Evolutionary conservation across 2,329 filamentous ascomycete genomes (phyloP), one percentile per base, ranked within the genome.

Genomic region (Teratosphaeria zuluensis): DNA sequence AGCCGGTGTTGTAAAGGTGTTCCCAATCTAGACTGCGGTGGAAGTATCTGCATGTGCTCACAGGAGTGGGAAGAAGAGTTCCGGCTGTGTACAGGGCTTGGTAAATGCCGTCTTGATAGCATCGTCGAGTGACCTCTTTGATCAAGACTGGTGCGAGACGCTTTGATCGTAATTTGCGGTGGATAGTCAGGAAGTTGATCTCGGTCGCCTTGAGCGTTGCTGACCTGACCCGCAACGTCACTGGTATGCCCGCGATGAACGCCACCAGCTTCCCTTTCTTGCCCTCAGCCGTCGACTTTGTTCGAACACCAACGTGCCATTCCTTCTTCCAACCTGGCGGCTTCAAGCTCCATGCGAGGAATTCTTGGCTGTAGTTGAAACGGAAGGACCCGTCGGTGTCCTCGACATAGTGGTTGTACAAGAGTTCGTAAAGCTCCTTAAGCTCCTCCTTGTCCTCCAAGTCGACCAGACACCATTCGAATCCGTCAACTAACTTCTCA

Each of bases 111-210:
- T 88, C 81, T 54, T 91, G 76, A 74, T 97, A 95, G 79, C 90
- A 95, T 63, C 91, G 84, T 54, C 94, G 87, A 4, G 94, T 99
- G 67, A 99, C 90, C 73, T 99, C 94, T 75, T 96, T 96, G 79
- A 99, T 99, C 56, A 99, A 84, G 1, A 97, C 88, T 0, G 94
- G 94, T 0, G 94, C 86, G 51, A 99, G 84, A 57, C 94, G 87
- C 79, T 97, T 96, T 59, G 89, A 85, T 55, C 94, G 89, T 33
- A 99, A 84, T 77, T 97, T 97, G 81, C 97, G 97, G 81, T 99
- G 94, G 58, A 99, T 87, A 70, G 92, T 95, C 65, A 99, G 86
- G 76, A 97, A 99, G 79, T 99, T 99, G 76, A 99, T 94, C 74
- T 99, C 94, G 54, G 89, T 91, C 65, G 89, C 87, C 62, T 85